A percentile compares a stretch with the other conserved stretches of the same genome.
These are phyloP conservation scores for Aspergillus fructus DNA, from an alignment of 2,329 filamentous ascomycete genomes.

Conservation along the genomic window DNA sequence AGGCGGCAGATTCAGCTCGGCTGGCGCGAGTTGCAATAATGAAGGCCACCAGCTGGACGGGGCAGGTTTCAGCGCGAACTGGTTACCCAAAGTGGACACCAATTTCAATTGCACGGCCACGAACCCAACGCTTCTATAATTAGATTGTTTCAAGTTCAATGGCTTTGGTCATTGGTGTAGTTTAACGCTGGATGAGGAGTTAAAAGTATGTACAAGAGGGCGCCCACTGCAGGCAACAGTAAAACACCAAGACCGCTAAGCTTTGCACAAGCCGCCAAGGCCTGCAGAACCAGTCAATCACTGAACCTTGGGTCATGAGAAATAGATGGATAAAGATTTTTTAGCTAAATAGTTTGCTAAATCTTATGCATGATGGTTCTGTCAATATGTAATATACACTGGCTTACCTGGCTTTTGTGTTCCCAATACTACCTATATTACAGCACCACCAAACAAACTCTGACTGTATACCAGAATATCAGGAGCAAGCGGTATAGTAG, in stretches of 20 bases:
- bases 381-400: neutral
- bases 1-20: neutral
- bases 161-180: no score
- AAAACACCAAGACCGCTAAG: conserved; percentile 15
- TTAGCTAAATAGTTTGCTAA: no score
- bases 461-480: neutral
- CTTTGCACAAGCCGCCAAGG: conserved; percentile 15
- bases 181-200: no score
- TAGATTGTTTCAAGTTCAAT: neutral
- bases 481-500: neutral
- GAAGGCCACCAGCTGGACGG: neutral
- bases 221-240: neutral
- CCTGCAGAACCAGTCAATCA: no score
- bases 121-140: conserved; percentile 2
- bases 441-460: neutral
- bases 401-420: neutral
- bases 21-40: neutral
- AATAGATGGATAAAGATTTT: no score
- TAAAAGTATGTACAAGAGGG: no score
- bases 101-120: neutral
- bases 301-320: no score
- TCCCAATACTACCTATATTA: neutral
- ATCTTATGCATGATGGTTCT: neutral
- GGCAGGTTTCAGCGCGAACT: neutral
- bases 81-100: no score